phyloP scores from a whole-genome alignment of 2,329 filamentous ascomycete species.

The Stenocarpella maydis region DNA sequence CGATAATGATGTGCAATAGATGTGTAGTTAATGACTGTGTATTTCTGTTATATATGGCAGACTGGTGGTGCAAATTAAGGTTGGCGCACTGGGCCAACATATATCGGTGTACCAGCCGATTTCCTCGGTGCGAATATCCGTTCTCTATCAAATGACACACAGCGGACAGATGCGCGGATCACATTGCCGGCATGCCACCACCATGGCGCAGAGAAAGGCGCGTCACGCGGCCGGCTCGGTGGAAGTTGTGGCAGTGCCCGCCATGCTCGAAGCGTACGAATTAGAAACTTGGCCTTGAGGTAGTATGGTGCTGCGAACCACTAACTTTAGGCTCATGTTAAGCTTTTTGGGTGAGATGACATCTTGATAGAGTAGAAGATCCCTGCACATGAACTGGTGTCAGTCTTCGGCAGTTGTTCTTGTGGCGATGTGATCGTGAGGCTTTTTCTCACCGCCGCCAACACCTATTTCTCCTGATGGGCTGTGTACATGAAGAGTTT shows the following conservation, averaged over 20 bases:
- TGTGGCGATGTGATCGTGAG: neutral
- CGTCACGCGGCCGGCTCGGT: conserved; percentile 9
- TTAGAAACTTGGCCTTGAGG: neutral
- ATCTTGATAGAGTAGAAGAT: neutral
- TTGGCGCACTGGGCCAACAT: no score
- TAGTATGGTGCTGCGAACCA: neutral
- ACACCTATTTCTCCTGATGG: no score
- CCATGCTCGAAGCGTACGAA: neutral
- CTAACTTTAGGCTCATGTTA: neutral
- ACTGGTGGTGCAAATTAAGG: no score
- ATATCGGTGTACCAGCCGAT: no score
- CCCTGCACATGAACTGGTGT: conserved; percentile 5
- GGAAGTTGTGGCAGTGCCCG: conserved; percentile 11
- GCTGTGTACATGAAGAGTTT: neutral
- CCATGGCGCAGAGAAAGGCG: conserved; percentile 9
- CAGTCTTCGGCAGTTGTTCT: conserved; percentile 13
- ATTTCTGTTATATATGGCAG: no score
- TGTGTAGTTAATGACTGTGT: no score
- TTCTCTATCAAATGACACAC: conserved; percentile 10
- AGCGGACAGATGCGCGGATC: conserved; percentile 13
- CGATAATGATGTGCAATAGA: no score
- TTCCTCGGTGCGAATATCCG: no score
- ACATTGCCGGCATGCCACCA: conserved; percentile 24
- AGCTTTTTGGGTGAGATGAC: conserved; percentile 9
- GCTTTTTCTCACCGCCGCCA: neutral